Percentiles rank a stretch among this genome's conserved stretches.
Conservation (phyloP, 2,329 filamentous ascomycete genomes). For the Penicillium sp. region DNA sequence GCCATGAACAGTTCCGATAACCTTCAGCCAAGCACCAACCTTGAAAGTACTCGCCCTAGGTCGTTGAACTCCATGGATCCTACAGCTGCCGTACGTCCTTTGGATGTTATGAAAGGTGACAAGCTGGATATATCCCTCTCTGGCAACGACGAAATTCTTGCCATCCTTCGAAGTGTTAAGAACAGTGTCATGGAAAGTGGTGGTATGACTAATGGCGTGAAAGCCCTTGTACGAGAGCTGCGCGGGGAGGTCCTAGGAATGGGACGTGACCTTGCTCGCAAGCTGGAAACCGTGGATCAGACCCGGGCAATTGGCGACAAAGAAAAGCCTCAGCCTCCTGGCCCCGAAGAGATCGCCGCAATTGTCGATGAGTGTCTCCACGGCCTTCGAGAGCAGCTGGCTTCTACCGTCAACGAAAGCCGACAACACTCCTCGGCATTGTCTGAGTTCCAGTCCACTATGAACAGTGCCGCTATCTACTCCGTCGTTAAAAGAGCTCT, state of each 20-base stretch:
- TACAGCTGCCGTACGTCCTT: slow-evolving; percentile 20
- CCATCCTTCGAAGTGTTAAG: slow-evolving; percentile 81
- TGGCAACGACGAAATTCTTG: slow-evolving; percentile 65
- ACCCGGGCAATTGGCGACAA: slow-evolving; percentile 46
- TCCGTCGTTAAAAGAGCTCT: slow-evolving; percentile 76
- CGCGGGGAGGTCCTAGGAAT: slow-evolving; percentile 91
- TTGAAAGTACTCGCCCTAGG: slow-evolving; percentile 37
- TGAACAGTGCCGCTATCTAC: slow-evolving; percentile 84
- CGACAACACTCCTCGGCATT: slow-evolving; percentile 66
- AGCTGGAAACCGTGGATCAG: slow-evolving; percentile 62
- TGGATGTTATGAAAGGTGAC: slow-evolving; percentile 26
- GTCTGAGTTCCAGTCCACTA: slow-evolving; percentile 58
- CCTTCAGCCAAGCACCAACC: slow-evolving; percentile 36
- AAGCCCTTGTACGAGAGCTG: slow-evolving; percentile 82
- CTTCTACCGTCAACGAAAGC: slow-evolving; percentile 73
- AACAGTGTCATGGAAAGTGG: slow-evolving; percentile 87
- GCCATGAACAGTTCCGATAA: slow-evolving; percentile 31
- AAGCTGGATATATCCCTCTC: slow-evolving; percentile 13
- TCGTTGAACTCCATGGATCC: slow-evolving; percentile 30
- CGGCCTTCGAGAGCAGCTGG: slow-evolving; percentile 81
- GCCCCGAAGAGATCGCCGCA: slow-evolving; percentile 68
- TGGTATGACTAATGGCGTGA: slow-evolving; percentile 86
- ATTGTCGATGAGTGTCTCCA: slow-evolving; percentile 78
- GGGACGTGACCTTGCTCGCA: slow-evolving; percentile 84
- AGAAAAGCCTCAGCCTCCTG: slow-evolving; percentile 49